These are phyloP conservation scores for Salix suchowensis DNA, from an alignment of 345 rosid species.

Conservation along the genomic window DNA sequence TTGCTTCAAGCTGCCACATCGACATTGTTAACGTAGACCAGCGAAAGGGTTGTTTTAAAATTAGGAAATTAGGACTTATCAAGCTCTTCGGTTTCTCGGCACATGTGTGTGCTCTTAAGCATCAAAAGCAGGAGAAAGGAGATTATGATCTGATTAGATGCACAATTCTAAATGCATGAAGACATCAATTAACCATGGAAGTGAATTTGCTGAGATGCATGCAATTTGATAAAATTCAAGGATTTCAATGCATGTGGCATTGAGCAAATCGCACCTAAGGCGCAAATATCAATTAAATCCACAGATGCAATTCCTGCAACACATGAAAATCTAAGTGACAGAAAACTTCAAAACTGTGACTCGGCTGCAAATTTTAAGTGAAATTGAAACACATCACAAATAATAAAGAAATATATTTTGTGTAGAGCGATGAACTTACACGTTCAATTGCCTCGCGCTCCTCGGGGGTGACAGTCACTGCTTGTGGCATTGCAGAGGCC, in stretches of 20 bases:
- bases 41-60: background rate
- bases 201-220: background rate
- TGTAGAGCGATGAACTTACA: slow-evolving; percentile 26
- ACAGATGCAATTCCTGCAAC: background rate
- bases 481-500: slow-evolving; percentile 73
- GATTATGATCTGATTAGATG: background rate
- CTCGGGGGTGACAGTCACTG: slow-evolving; percentile 76
- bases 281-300: background rate
- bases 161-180: background rate
- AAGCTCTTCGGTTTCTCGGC: background rate
- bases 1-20: slow-evolving; percentile 63
- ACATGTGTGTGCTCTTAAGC: background rate
- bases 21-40: background rate
- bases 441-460: slow-evolving; percentile 91
- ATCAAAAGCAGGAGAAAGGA: background rate
- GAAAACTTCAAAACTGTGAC: background rate
- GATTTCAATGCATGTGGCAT: background rate
- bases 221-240: background rate
- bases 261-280: background rate
- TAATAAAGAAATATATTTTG: background rate
- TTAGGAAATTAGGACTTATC: background rate
- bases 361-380: background rate
- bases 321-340: background rate
- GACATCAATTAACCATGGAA: background rate
- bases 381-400: background rate